phyloP scores from a whole-genome alignment of 1,284 basidiomycete species.

The Entoloma clypeatum region DNA sequence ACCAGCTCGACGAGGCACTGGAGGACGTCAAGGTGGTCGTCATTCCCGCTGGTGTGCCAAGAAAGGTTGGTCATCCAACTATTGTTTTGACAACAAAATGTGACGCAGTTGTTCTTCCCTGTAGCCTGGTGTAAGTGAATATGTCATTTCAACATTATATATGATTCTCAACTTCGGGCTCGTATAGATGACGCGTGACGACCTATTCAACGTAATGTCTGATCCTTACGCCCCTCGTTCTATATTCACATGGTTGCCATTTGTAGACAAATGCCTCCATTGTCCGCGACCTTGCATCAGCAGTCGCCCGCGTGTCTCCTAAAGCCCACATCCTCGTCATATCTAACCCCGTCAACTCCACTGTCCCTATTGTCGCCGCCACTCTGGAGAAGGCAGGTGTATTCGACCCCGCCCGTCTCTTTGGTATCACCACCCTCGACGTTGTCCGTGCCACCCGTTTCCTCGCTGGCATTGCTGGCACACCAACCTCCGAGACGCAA shows the following conservation, averaged over 20 bases:
- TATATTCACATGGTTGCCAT: slow-evolving; percentile 7
- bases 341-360: slow-evolving; percentile 95
- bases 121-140: slow-evolving; percentile 68
- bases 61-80: slow-evolving; percentile 63
- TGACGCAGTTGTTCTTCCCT: slow-evolving; percentile 21
- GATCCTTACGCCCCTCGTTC: neutral
- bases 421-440: slow-evolving; percentile 96
- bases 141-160: slow-evolving; percentile 17
- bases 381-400: slow-evolving; percentile 92
- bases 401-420: slow-evolving; percentile 79
- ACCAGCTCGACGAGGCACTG: slow-evolving; percentile 84
- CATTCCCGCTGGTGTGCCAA: slow-evolving; percentile 96
- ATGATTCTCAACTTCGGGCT: slow-evolving; percentile 30
- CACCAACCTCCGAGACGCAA: slow-evolving; percentile 61
- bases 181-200: slow-evolving; percentile 94
- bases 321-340: slow-evolving; percentile 94
- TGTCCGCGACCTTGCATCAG: slow-evolving; percentile 91
- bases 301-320: slow-evolving; percentile 84
- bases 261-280: slow-evolving; percentile 88
- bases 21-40: slow-evolving; percentile 88
- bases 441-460: slow-evolving; percentile 95
- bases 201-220: slow-evolving; percentile 87
- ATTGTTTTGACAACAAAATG: slow-evolving; percentile 16
- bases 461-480: slow-evolving; percentile 71
- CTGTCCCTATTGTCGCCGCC: slow-evolving; percentile 95